Percentiles rank a stretch among this genome's conserved stretches.
Conservation (phyloP, 1,284 basidiomycete species). For the Caloboletus firmus region DNA sequence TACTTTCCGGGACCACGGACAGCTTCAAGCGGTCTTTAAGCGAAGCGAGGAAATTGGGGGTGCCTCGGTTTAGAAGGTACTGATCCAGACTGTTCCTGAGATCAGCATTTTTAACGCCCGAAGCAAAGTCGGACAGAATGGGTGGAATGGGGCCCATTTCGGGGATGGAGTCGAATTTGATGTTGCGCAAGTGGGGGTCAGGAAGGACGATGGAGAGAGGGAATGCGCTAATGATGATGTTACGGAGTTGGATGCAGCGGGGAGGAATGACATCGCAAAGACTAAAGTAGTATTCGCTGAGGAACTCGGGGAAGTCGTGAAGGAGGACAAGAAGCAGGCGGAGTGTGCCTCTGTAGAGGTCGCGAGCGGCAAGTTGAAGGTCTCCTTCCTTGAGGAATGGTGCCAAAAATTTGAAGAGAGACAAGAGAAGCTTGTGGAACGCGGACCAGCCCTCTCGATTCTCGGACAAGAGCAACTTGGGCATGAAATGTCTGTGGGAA, state of each 20-base stretch:
- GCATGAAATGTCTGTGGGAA: constrained; percentile 97
- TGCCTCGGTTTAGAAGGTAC: constrained; percentile 72
- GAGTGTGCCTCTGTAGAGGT: constrained; percentile 91
- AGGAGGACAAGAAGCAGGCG: constrained; percentile 91
- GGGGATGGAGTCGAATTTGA: constrained; percentile 70
- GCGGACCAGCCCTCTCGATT: constrained; percentile 94
- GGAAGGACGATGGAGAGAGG: constrained; percentile 85
- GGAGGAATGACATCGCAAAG: constrained; percentile 92
- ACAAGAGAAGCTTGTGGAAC: constrained; percentile 92
- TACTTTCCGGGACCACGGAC: constrained; percentile 49
- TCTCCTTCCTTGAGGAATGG: constrained; percentile 88
- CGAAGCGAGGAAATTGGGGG: constrained; percentile 70
- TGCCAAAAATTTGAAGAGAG: constrained; percentile 90
- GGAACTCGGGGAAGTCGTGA: constrained; percentile 98
- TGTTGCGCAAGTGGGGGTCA: constrained; percentile 79
- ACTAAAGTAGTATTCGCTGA: constrained; percentile 95
- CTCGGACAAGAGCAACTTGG: constrained; percentile 83
- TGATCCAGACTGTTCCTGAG: constrained; percentile 79
- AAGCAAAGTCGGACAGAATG: constrained; percentile 88
- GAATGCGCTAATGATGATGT: constrained; percentile 95
- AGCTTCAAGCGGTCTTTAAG: constrained; percentile 77
- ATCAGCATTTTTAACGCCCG: constrained; percentile 76
- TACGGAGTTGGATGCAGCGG: constrained; percentile 94
- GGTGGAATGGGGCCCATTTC: constrained; percentile 91
- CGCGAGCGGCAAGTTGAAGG: constrained; percentile 80